These are phyloP conservation scores for Poa annua DNA, from an alignment of 176 grass and related monocot species.

Conservation along the genomic window DNA sequence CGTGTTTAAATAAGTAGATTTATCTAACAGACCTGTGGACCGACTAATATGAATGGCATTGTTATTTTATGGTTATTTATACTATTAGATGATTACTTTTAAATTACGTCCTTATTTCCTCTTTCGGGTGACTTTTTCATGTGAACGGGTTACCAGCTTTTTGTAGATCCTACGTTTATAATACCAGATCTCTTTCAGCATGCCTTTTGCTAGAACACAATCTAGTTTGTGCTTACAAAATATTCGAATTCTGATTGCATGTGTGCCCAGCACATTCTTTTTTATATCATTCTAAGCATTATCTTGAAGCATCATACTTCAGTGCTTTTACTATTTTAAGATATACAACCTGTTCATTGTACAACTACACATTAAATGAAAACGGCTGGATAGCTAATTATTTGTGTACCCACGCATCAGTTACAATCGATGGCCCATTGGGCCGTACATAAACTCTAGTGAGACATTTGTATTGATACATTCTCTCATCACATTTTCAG, in stretches of 20 bases:
- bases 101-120: neutral
- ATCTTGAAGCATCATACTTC: constrained; percentile 15
- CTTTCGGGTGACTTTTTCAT: constrained; percentile 26
- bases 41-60: neutral
- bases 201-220: constrained; percentile 40
- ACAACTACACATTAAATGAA: neutral
- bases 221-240: constrained; percentile 28
- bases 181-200: constrained; percentile 32
- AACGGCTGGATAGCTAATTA: neutral
- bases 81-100: neutral
- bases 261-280: constrained; percentile 33
- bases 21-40: neutral
- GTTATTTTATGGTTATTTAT: neutral
- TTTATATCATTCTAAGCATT: constrained; percentile 18
- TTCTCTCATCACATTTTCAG: neutral
- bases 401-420: neutral
- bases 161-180: constrained; percentile 30
- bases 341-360: neutral
- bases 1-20: constrained; percentile 32
- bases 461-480: neutral
- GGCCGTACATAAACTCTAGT: neutral
- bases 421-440: constrained; percentile 14
- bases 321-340: constrained; percentile 11
- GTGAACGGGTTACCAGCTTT: constrained; percentile 11
- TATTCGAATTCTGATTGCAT: constrained; percentile 29